Conservation (phyloP, 2,329 filamentous ascomycete genomes). For the Colletotrichum camelliae region DNA sequence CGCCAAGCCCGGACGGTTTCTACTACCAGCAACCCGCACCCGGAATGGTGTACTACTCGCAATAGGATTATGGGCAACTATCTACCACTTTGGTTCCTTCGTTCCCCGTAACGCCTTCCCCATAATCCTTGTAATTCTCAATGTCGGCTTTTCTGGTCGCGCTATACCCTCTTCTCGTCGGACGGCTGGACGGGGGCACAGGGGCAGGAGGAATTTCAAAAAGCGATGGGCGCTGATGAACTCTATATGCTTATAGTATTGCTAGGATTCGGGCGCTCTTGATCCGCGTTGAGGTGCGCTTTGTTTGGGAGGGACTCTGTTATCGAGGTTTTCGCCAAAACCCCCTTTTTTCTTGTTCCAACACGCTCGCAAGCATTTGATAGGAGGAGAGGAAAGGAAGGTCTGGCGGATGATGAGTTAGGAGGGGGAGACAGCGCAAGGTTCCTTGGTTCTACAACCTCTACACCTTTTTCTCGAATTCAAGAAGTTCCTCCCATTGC, state of each 20-base stretch:
- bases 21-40: slow-evolving; percentile 68
- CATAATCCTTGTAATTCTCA: slow-evolving; percentile 38
- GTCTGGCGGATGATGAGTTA: background rate
- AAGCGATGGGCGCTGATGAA: slow-evolving; percentile 10
- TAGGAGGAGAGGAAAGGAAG: background rate
- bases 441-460: slow-evolving; percentile 7
- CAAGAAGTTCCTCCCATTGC: slow-evolving; percentile 17
- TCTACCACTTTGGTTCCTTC: slow-evolving; percentile 1
- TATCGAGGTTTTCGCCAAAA: background rate
- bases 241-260: slow-evolving; percentile 15
- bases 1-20: slow-evolving; percentile 70
- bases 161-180: slow-evolving; percentile 16
- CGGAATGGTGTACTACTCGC: slow-evolving; percentile 66
- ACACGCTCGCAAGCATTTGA: background rate
- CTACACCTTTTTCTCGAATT: slow-evolving; percentile 15
- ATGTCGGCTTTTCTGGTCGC: slow-evolving; percentile 9
- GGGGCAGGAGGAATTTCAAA: slow-evolving; percentile 19
- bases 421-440: background rate
- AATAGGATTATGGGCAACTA: slow-evolving; percentile 46
- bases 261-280: slow-evolving; percentile 12
- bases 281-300: slow-evolving; percentile 1
- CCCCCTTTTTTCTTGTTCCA: background rate
- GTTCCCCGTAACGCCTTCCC: slow-evolving; percentile 22
- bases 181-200: slow-evolving; percentile 14
- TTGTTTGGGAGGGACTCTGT: background rate